Evolutionary conservation across 2,329 filamentous ascomycete genomes (phyloP), one percentile per base, ranked within the genome.

Genomic region (Helotiales sp.): DNA sequence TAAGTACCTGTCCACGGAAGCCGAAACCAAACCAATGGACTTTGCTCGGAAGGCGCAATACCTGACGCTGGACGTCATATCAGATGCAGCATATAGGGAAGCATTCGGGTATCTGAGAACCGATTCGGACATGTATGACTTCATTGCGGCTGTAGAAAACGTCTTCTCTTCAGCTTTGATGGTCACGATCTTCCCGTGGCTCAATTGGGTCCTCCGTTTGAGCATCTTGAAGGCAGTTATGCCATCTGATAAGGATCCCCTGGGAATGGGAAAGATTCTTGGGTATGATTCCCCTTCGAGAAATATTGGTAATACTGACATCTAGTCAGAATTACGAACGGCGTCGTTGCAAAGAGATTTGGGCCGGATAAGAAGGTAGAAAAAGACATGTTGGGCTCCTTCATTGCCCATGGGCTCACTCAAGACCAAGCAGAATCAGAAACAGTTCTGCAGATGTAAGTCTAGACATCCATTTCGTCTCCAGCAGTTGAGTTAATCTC

Each of bases 31-130:
- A 0, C 79, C 79, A 0, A 77, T 87, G 65, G 85, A 88, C 70
- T 76, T 89, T 59, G 82, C 82, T 20, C 76, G 78, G 47, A 85
- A 85, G 69, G 81, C 82, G 1, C 83, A 85, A 26, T 86, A 81
- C 78, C 84, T 87, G 64, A 82, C 85, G 1, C 77, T 87, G 0
- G 86, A 88, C 64, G 83, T 84, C 1, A 85, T 87, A 55, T 83
- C 82, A n/a, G 81, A 85, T 49, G 76, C 87, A 28, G 83, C 83
- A 0, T 82, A 86, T 20, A 84, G 85, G 11, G 64, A 82, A 65
- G 72, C 80, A 0, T 85, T 87, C 69, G 84, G 85, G 11, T 83
- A 82, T 68, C 71, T 87, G 2, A 79, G 79, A 26, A 72, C 78
- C 15, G 83, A 87, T 70, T 73, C 77, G 1, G 84, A 87, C 67